Percentiles rank a stretch among this genome's conserved stretches.
These are phyloP conservation scores for Coleophoma crateriformis DNA, from an alignment of 2,329 filamentous ascomycete species.

Conservation along the genomic window DNA sequence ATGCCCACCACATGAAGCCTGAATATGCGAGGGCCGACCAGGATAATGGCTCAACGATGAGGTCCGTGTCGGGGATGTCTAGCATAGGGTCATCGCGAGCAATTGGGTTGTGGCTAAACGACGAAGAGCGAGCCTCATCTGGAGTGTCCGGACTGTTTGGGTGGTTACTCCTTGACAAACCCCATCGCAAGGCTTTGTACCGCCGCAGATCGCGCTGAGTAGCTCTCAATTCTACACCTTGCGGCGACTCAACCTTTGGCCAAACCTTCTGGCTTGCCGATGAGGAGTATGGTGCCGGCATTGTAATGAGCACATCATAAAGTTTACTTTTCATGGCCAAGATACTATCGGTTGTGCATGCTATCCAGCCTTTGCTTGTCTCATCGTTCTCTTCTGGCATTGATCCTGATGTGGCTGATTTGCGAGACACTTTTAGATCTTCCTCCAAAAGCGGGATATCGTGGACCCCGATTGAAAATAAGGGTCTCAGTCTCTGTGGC, in stretches of 20 bases:
- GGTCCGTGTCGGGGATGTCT: constrained; percentile 44
- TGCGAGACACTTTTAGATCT: constrained; percentile 45
- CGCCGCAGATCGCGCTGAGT: constrained; percentile 86
- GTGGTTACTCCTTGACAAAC: constrained; percentile 41
- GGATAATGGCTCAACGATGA: constrained; percentile 55
- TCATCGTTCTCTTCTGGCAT: constrained; percentile 36
- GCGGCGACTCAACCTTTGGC: constrained; percentile 67
- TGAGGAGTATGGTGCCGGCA: constrained; percentile 59
- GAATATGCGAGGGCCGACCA: constrained; percentile 75
- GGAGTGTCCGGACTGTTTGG: constrained; percentile 9
- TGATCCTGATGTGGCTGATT: constrained; percentile 24
- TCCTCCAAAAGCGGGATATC: constrained; percentile 77
- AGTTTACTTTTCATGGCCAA: constrained; percentile 79
- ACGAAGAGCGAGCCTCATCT: constrained; percentile 2
- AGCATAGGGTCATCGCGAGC: constrained; percentile 29
- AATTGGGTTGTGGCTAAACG: constrained; percentile 18
- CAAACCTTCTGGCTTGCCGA: constrained; percentile 59
- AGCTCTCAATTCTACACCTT: constrained; percentile 66
- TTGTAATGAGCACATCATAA: constrained; percentile 83
- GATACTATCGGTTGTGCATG: constrained; percentile 93
- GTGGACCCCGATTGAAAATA: constrained; percentile 93
- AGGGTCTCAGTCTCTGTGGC: constrained; percentile 63
- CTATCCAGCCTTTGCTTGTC: constrained; percentile 70
- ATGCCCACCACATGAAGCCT: constrained; percentile 88
- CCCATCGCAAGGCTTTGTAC: constrained; percentile 63